A percentile compares a stretch with the other conserved stretches of the same genome.
Evolutionary conservation across 1,284 basidiomycete genomes (phyloP).

Genomic region (Trichosporon ovoides): DNA sequence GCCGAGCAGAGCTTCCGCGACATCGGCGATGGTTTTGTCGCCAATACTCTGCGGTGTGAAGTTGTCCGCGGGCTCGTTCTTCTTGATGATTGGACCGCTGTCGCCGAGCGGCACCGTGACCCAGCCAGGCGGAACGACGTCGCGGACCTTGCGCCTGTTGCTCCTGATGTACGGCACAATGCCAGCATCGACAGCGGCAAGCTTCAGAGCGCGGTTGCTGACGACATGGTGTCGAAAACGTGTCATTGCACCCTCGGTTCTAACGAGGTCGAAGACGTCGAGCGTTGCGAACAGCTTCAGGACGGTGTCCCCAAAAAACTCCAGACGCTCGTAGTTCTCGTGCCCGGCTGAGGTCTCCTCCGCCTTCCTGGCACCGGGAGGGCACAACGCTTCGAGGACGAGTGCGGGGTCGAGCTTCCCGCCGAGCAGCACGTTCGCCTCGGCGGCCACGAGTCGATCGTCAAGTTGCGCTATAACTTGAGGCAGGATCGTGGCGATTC

Average conservation of each 20-base stretch:
- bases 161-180: constrained; percentile 33
- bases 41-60: background rate
- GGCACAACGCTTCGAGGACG: constrained; percentile 28
- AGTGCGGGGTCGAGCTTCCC: constrained; percentile 9
- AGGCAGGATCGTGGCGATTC: constrained; percentile 27
- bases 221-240: constrained; percentile 25
- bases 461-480: constrained; percentile 24
- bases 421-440: constrained; percentile 18
- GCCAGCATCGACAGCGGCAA: constrained; percentile 19
- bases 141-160: constrained; percentile 17
- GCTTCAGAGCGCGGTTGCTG: constrained; percentile 28
- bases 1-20: constrained; percentile 38
- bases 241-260: constrained; percentile 18
- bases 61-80: constrained; percentile 1
- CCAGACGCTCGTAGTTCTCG: constrained; percentile 37
- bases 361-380: constrained; percentile 11
- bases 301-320: constrained; percentile 40
- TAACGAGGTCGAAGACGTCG: constrained; percentile 17
- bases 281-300: constrained; percentile 32
- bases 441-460: constrained; percentile 25
- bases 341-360: background rate
- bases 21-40: constrained; percentile 29
- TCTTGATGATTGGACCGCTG: background rate
- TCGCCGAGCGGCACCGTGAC: background rate
- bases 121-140: constrained; percentile 36